A percentile compares a stretch with the other conserved stretches of the same genome.
Evolutionary conservation across 805 yeast species (phyloP).

Genomic region (Lachancea waltii): DNA sequence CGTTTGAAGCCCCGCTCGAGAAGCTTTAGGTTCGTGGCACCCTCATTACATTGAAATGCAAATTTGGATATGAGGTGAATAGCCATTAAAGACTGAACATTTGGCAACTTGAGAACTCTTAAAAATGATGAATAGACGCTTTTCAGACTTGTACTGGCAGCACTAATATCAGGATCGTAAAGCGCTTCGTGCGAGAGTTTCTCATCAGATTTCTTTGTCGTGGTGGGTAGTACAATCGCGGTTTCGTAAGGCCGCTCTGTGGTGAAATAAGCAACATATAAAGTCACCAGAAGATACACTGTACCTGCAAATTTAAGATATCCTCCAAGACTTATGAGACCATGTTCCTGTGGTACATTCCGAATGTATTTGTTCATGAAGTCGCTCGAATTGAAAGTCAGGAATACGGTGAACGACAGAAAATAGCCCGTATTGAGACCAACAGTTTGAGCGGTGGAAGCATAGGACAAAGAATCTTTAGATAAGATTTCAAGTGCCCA

Average conservation of each 20-base stretch:
- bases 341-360: conserved; percentile 49
- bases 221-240: conserved; percentile 7
- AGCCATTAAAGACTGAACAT: conserved; percentile 66
- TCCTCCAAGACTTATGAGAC: conserved; percentile 57
- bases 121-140: conserved; percentile 61
- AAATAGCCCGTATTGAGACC: conserved; percentile 94
- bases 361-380: conserved; percentile 85
- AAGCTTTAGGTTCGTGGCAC: conserved; percentile 86
- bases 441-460: conserved; percentile 95
- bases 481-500: conserved; percentile 93
- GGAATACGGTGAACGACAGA: conserved; percentile 80
- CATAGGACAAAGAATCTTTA: conserved; percentile 73
- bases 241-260: conserved; percentile 56
- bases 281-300: conserved; percentile 60
- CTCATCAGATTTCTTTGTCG: conserved; percentile 17
- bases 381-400: conserved; percentile 86
- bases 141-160: conserved; percentile 34
- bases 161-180: conserved; percentile 23
- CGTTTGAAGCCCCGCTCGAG: conserved; percentile 87
- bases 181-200: conserved; percentile 11
- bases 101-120: conserved; percentile 58
- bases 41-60: conserved; percentile 94
- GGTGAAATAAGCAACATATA: conserved; percentile 48
- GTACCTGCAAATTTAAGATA: conserved; percentile 78
- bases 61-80: conserved; percentile 77